These are phyloP conservation scores for Xylaria curta DNA, from an alignment of 495 filamentous ascomycete species.

Conservation along the genomic window DNA sequence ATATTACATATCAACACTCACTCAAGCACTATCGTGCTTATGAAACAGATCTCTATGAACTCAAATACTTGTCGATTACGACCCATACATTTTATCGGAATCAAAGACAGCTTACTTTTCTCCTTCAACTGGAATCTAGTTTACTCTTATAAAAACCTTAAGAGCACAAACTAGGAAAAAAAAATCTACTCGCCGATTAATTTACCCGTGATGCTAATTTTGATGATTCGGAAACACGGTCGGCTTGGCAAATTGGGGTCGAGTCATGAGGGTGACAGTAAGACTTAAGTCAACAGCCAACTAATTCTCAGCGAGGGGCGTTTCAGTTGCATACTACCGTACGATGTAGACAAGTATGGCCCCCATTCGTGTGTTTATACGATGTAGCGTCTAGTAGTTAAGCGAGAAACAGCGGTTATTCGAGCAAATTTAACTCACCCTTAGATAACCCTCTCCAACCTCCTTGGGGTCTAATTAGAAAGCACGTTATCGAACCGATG, in stretches of 20 bases:
- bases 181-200: neutral
- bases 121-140: too few relatives aligned
- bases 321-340: neutral
- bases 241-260: neutral
- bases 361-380: neutral
- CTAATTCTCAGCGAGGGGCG: neutral
- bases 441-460: neutral
- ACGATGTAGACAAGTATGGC: neutral
- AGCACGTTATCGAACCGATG: neutral
- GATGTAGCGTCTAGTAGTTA: neutral
- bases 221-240: neutral
- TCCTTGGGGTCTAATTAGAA: neutral
- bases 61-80: too few relatives aligned
- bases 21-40: too few relatives aligned
- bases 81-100: too few relatives aligned
- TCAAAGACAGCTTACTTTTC: too few relatives aligned
- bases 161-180: too few relatives aligned
- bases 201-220: neutral
- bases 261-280: neutral
- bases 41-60: too few relatives aligned
- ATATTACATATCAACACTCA: too few relatives aligned
- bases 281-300: neutral
- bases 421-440: neutral
- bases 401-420: neutral
- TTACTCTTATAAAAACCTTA: too few relatives aligned